Percentiles rank a stretch among this genome's conserved stretches.
phyloP scores from a whole-genome alignment of 2,329 filamentous ascomycete genomes.

The Akanthomyces muscarius region DNA sequence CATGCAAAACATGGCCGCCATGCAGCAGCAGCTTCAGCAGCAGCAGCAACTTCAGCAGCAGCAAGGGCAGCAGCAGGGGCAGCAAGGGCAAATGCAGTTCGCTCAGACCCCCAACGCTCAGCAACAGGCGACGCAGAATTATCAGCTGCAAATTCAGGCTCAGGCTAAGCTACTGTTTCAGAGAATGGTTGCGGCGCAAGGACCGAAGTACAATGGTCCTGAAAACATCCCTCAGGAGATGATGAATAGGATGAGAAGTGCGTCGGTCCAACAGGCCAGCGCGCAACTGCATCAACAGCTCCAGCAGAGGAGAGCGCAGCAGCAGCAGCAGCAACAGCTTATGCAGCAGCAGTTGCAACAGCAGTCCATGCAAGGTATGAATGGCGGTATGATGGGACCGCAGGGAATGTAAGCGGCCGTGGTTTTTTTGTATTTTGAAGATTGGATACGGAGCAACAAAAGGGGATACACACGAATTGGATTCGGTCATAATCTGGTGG shows the following conservation, averaged over 20 bases:
- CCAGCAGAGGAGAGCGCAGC: constrained; percentile 27
- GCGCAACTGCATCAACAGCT: constrained; percentile 22
- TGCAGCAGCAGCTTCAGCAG: constrained; percentile 32
- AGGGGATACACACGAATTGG: constrained; percentile 4
- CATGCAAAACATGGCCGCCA: constrained; percentile 29
- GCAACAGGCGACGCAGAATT: not conserved
- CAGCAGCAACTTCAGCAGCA: constrained; percentile 30
- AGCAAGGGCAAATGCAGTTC: constrained; percentile 21
- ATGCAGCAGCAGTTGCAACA: constrained; percentile 37
- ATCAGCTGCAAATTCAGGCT: constrained; percentile 33
- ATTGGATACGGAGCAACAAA: constrained; percentile 17
- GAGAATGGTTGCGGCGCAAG: constrained; percentile 33
- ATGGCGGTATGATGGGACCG: constrained; percentile 52
- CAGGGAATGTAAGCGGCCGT: constrained; percentile 40
- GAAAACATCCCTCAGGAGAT: constrained; percentile 45
- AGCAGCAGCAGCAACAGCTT: constrained; percentile 30
- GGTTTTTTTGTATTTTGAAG: constrained; percentile 1
- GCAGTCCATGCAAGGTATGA: constrained; percentile 49
- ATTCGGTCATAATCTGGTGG: not conserved
- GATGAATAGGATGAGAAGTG: constrained; percentile 41
- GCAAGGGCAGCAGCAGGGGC: constrained; percentile 32
- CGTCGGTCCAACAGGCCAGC: constrained; percentile 37
- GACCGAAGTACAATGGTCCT: constrained; percentile 36
- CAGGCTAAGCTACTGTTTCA: constrained; percentile 36
- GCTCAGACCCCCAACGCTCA: constrained; percentile 18